Evolutionary conservation across 306 rosid genomes (phyloP), one percentile per base, ranked within the genome.

Genomic region (Hippophae rhamnoides): DNA sequence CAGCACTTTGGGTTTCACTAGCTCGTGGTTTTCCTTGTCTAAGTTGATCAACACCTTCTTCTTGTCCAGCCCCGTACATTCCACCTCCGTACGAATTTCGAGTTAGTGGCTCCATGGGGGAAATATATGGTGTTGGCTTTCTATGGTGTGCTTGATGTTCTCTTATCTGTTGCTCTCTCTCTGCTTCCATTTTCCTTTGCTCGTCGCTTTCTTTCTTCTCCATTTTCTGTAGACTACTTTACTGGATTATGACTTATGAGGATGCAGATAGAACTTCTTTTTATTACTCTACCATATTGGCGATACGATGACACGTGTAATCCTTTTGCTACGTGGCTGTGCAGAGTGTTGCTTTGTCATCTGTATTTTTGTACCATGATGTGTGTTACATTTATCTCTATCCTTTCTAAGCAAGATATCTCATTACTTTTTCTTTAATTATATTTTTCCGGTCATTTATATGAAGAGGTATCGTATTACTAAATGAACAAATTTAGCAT

Each of bases 11-110:
- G n/a, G 64, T 84, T 8, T 84, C 78, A 43, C 90, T 84, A 5
- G 84, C 86, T 0, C 72, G 76, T 48, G 84, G 51, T 43, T 81
- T 81, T 18, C 14, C n/a, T 50, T 63, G 68, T 25, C 48, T 61
- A 45, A 54, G 60, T 14, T 6, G 57, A 68, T 65, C 68, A 64
- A 38, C 59, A 31, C 80, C 53, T 67, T 45, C 3, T 69, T 44
- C 6, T 2, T 49, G 23, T 12, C 79, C 87, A 0, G 79, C 56
- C 2, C 77, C 95, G 64, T 89, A 86, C 74, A 84, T 44, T 58
- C 95, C 95, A 52, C 94, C 95, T 8, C 94, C 95, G 31, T 84
- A 84, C 1, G 93, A 93, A 57, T 66, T 78, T 7, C 62, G 74
- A 10, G 87, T 89, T 3, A 78, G 60, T 0, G 90, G 72, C 65